Evolutionary conservation across 1,139 yeast genomes (phyloP), one percentile per base, ranked within the genome.

Genomic region (Geotrichum restrictum): DNA sequence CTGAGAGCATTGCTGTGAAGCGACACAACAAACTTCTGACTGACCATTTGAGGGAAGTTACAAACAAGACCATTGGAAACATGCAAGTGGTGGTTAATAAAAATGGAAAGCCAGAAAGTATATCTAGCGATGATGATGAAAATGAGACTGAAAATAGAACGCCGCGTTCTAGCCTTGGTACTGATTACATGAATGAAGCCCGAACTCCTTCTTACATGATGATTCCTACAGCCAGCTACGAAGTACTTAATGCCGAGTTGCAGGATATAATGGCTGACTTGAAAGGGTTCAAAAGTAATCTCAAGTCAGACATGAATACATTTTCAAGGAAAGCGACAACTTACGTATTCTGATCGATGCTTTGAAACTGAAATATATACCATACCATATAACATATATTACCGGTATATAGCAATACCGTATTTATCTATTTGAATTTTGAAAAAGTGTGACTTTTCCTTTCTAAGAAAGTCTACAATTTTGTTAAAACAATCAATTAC

Each of bases 21-120:
- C 59, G 67, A 3, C 72, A 69, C 56, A 68, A 69, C 51, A 59
- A 60, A 51, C 62, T 65, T 42, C 59, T 71, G 24, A 63, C 64
- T 1, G 71, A 66, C 18, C 69, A 67, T 51, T 44, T 70, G 33
- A 61, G 61, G 19, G 73, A 70, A 44, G 61, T 69, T 19, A 65
- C 70, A 0, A 65, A 66, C 53, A 57, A 58, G 27, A 61, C 62
- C 24, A 51, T 60, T 31, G 58, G 58, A 1, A 46, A 42, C n/a
- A 40, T 47, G 40, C 49, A 46, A 19, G 49, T 53, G 16, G 41
- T 50, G 2, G 47, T 16, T 8, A 43, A 40, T 10, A 45, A 43
- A 5, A 16, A n/a, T 4, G 44, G 19, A 13, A 34, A 8, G 13
- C 33, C 11, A 27, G 19, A 19, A 13, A 18, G 14, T 7, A 38